Base-by-base conservation (phyloP, 148 eudicot genomes). In the Talinum fruticosum region DNA sequence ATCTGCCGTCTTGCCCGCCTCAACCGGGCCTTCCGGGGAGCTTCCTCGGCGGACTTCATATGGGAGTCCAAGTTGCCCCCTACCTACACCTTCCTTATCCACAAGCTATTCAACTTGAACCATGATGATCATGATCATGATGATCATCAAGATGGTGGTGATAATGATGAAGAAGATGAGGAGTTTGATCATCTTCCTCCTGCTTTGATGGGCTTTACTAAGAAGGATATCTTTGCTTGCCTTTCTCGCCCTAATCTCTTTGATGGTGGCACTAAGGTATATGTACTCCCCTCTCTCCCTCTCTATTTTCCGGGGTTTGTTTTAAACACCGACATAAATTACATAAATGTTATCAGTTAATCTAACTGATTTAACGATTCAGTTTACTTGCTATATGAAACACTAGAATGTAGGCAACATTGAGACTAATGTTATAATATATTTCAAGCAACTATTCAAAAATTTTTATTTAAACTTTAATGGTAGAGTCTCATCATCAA, bases 31-130 rank as follows among this genome's bases (percentile, higher is more conserved):
- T 95, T 95, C 62, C 82, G 90, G 2, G 84, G 88, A 0, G 99
- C 98, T 2, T 88, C 98, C 0, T 85, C 96, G 0, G 92, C 98
- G 32, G 99, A 95, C 83, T 92, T 95, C 75, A 88, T 95, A 4
- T 95, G 99, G 99, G 87, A 83, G 26, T 24, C 80, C 18, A 95
- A 95, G 73, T 83, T 93, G 83, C 99, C 99, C 13, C 35, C 79
- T 0, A 91, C 86, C 74, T 95, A 88, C 37, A n/a, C 29, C 12
- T 88, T 82, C 79, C 79, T 95, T 33, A 65, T 90, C 26, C 78
- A 82, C 1, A 76, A 73, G 10, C 75, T 87, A 76, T 73, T 72
- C 5, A 49, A 51, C 45, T 1, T n/a, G 59, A 66, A 74, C 34
- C 13, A 24, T 72, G 15, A 14, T 0, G 2, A 26, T 44, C 8